Conservation (phyloP, 2,329 filamentous ascomycete species). For the Anthostomella pinea region DNA sequence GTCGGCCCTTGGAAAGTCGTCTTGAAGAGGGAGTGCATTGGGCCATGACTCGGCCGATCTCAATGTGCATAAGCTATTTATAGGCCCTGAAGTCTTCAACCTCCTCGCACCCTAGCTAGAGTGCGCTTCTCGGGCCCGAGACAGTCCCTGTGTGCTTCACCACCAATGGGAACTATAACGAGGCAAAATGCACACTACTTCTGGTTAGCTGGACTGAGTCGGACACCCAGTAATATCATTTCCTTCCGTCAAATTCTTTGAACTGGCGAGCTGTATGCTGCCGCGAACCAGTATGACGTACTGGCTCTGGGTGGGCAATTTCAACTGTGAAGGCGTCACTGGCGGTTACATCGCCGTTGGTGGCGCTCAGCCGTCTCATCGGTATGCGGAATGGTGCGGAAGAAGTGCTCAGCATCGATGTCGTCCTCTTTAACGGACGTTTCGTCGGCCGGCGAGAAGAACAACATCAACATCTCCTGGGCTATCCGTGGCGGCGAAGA, state of each 20-base stretch:
- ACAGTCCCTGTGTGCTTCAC: conserved; percentile 34
- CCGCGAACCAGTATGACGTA: conserved; percentile 44
- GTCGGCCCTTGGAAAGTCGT: neutral
- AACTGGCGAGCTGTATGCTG: conserved; percentile 46
- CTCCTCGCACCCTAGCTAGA: too few species aligned
- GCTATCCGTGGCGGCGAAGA: conserved; percentile 44
- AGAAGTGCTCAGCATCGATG: conserved; percentile 44
- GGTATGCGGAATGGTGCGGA: conserved; percentile 46
- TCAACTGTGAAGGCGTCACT: conserved; percentile 45
- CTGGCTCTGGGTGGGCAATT: conserved; percentile 52
- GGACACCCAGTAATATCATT: conserved; percentile 18
- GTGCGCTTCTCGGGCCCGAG: too few species aligned
- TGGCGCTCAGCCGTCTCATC: conserved; percentile 50
- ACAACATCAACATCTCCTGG: conserved; percentile 47
- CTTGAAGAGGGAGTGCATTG: conserved; percentile 1
- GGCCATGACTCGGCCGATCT: neutral
- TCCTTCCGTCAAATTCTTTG: neutral
- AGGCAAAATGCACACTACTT: conserved; percentile 26
- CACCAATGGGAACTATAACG: conserved; percentile 25
- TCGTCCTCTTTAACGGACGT: conserved; percentile 43
- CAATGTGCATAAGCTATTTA: neutral
- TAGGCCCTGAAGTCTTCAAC: too few species aligned
- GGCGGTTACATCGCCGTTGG: conserved; percentile 45
- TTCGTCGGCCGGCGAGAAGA: conserved; percentile 37
- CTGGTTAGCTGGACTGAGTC: conserved; percentile 27